A percentile compares a stretch with the other conserved stretches of the same genome.
Conservation (phyloP, 2,329 filamentous ascomycete genomes). For the Trichoderma sp. region DNA sequence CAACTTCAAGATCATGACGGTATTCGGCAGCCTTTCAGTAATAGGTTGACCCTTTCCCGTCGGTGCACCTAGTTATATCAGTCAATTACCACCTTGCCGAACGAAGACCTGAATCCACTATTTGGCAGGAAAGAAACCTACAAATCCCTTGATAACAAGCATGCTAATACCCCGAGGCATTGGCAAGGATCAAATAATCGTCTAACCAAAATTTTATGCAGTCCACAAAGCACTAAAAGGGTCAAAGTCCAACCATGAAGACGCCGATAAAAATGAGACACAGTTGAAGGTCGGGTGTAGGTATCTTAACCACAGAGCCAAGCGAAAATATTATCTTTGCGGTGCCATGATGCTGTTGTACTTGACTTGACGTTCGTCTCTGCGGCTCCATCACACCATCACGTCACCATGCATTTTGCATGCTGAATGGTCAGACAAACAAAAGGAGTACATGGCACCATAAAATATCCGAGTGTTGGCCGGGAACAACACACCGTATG, state of each 20-base stretch:
- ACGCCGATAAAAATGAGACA: constrained; percentile 23
- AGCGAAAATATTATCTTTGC: not conserved
- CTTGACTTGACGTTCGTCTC: not conserved
- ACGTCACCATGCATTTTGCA: not conserved
- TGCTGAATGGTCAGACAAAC: not conserved
- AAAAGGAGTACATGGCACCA: not conserved
- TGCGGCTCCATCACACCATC: not conserved
- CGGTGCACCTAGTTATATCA: constrained; percentile 21
- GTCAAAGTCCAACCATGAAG: constrained; percentile 27
- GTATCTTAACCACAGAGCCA: not conserved
- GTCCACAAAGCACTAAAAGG: constrained; percentile 28
- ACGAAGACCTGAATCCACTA: not conserved
- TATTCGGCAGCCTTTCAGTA: constrained; percentile 26
- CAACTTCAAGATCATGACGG: constrained; percentile 27
- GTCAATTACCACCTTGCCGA: not conserved
- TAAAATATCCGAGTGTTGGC: not conserved
- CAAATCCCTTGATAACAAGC: constrained; percentile 32
- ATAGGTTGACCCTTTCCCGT: constrained; percentile 30
- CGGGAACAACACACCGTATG: not conserved
- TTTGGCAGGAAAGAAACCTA: constrained; percentile 21
- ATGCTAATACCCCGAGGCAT: constrained; percentile 32
- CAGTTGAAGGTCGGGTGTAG: not conserved
- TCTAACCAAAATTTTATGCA: constrained; percentile 35
- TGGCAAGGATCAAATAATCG: constrained; percentile 37
- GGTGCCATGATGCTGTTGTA: not conserved